Evolutionary conservation across 371 early-diverging fungal genomes (phyloP), one percentile per base, ranked within the genome.

Genomic region (Circinella minor): DNA sequence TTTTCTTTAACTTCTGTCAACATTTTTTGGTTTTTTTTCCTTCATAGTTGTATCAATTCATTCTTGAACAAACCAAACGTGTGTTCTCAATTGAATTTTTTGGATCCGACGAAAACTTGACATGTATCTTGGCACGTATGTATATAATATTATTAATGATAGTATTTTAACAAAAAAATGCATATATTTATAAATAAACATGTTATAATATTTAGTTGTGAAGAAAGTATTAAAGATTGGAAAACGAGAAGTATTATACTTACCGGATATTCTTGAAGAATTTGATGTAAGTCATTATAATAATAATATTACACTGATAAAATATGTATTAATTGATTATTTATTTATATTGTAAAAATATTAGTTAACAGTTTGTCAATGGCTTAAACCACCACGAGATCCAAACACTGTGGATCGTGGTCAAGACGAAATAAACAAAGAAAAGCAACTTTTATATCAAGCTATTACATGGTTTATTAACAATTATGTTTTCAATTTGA

Each of bases 391-490:
- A 39, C 27, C 64, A 39, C 18, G 64, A 39, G 6, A 39, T 94
- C 74, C 66, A 15, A 66, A 49, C 13, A 38, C 65, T 48, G 15
- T 60, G 7, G 2, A 57, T 10, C 70, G 65, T 2, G 27, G 27
- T 27, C 83, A 87, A 6, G 74, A 71, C 10, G 90, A 91, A 3
- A 71, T 78, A 4, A 51, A 69, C n/a, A 92, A 87, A 68, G 77
- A 84, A 63, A 62, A 72, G 11, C 79, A 84, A 15, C 74, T 93
- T 0, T 71, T 93, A 10, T 55, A 72, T 1, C 86, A 90, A 54
- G 78, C 89, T 49, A 47, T 94, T 5, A 77, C 74, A 64, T 95
- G 95, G 95, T 63, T 95, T 0, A 81, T 93, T 63, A 65, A 85
- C 13, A 77, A 74, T 9, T 86, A 85, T 60, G 73, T 93, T 4